These are phyloP conservation scores for Fusarium sp. DNA, from an alignment of 2,329 filamentous ascomycete genomes.

Conservation along the genomic window DNA sequence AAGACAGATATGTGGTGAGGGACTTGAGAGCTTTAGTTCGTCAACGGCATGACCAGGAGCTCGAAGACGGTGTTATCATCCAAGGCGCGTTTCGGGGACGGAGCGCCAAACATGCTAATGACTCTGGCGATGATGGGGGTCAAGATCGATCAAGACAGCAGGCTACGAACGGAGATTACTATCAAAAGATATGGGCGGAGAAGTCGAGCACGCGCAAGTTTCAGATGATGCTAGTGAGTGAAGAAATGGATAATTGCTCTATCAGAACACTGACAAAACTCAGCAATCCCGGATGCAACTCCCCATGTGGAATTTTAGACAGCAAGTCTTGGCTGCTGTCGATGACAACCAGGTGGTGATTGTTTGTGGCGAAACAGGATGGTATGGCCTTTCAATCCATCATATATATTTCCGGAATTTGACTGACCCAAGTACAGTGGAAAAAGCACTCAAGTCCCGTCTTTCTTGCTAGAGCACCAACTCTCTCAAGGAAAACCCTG, in stretches of 20 bases:
- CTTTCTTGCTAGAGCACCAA: conserved; percentile 92
- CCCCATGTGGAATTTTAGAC: conserved; percentile 88
- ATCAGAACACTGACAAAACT: conserved; percentile 24
- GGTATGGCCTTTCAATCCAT: conserved; percentile 58
- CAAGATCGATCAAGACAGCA: conserved; percentile 60
- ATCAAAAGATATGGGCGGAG: conserved; percentile 70
- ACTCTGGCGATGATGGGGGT: conserved; percentile 63
- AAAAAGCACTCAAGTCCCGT: conserved; percentile 97
- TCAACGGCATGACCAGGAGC: conserved; percentile 75
- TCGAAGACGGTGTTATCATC: conserved; percentile 80
- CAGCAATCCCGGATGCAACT: conserved; percentile 78
- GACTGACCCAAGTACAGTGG: conserved; percentile 65
- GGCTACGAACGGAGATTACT: conserved; percentile 61
- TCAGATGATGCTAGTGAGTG: conserved; percentile 79
- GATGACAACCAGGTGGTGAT: conserved; percentile 88
- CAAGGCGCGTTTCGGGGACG: conserved; percentile 80
- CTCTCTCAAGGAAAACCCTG: conserved; percentile 83
- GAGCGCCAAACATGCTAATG: conserved; percentile 61
- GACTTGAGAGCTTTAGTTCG: conserved; percentile 78
- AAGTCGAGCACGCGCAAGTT: conserved; percentile 73
- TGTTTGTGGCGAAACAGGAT: conserved; percentile 96
- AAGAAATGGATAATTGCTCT: not conserved
- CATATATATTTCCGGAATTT: not conserved
- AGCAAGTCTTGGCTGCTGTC: conserved; percentile 82
- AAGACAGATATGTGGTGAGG: conserved; percentile 77